Evolutionary conservation across 78 protist species (phyloP), one percentile per base, ranked within the genome.

Genomic region (Pigoraptor vietnamica): DNA sequence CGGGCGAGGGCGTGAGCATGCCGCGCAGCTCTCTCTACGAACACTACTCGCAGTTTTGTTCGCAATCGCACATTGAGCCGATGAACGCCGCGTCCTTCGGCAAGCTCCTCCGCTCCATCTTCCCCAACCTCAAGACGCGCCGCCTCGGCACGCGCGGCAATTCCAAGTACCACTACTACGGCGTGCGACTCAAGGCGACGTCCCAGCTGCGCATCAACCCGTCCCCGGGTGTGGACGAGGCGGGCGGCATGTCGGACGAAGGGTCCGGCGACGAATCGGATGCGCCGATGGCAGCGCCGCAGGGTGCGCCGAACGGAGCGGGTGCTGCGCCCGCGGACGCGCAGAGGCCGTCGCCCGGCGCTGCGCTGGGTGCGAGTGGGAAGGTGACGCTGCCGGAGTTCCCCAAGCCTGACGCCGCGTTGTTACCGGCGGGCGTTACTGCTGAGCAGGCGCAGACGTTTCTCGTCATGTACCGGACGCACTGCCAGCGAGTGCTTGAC

Each of bases 111-210:
- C 91, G 94, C n/a, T 19, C 88, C 81, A 86, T 93, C 89, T 93
- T 93, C 81, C 94, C 94, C 2, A 86, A 35, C 24, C 91, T 93
- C 83, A 89, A 89, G 89, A 93, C 94, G 23, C 55, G 94, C 24
- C 87, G 94, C 21, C 79, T 93, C n/a, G 94, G 94, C 39, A 90
- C 92, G 37, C 55, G 94, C 37, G 94, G 94, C 67, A 40, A 90
- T 40, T 81, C 90, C 39, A 93, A 93, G 33, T 93, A 93, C 92
- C 94, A 93, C 92, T 93, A 93, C 90, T 90, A 86, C 39, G 94
- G 94, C 39, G 86, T 93, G 32, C 88, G 91, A n/a, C 21, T 92
- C 39, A 48, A 81, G 32, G 91, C 67, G 23, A 19, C 91, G 39
- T 81, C 92, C 29, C 67, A 88, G 29, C 91, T 92, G 67, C 67